Evolutionary conservation across 352 stramenopile genomes (phyloP), one percentile per base, ranked within the genome.

Genomic region (Thraustotheca clavata): DNA sequence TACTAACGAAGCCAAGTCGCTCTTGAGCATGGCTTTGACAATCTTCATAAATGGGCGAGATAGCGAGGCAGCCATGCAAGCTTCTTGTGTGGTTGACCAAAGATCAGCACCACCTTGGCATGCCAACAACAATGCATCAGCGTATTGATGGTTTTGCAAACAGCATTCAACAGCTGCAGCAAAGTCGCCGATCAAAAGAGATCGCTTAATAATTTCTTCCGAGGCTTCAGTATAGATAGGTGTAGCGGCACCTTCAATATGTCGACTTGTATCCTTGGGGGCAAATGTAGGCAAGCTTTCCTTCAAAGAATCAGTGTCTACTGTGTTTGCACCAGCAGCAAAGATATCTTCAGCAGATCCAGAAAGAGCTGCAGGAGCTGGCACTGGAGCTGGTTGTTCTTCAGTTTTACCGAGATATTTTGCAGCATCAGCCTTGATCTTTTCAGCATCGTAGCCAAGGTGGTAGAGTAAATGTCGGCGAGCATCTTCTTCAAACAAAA

Each of bases 171-270:
- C 96, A 0, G 97, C 97, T 5, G 97, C 91, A 67, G 98, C 94
- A 69, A 99, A 99, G 76, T 99, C 98, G 36, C 97, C 97, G 5
- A 99, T 95, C 7, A 99, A 73, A 22, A 99, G 74, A 1, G 96
- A 91, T 69, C 97, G 79, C 79, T 98, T 98, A 35, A 99, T 77
- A 20, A 85, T 89, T 49, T 74, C 89, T 67, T 98, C 91, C 14
- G 92, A 97, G 54, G 94, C 77, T 62, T 90, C 80, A 12, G 89
- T 94, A 73, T 93, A 94, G 38, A 89, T 70, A 33, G 86, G 83
- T 5, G 74, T 69, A 0, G 80, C 73, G 6, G 76, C 79, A 14
- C 74, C 72, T n/a, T 90, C 74, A 5, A 94, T 46, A 33, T 82
- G 86, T 65, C 83, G 79, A 66, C 83, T 92, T 43, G 74, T 76